phyloP scores from a whole-genome alignment of 192 early-diverging fungal species.

The Chytriomyces confervae region DNA sequence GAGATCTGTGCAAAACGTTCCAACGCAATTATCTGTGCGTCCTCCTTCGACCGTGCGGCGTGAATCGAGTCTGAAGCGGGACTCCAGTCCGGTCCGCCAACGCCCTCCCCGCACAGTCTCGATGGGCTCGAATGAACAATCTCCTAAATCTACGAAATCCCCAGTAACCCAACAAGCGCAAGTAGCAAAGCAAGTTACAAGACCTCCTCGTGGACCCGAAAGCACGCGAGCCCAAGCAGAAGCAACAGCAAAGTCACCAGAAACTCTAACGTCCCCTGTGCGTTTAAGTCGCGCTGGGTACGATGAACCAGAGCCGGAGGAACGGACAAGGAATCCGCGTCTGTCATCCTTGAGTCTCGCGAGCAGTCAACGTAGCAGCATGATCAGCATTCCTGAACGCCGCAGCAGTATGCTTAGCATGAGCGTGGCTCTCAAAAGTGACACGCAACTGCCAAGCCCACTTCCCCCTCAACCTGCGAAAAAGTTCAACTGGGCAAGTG shows the following conservation, averaged over 20 bases:
- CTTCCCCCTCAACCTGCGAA: not conserved
- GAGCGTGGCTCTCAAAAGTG: not conserved
- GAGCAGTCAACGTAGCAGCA: not conserved
- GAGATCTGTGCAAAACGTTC: no score
- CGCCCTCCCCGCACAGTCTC: not conserved
- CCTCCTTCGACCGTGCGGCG: no score
- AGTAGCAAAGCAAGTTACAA: not conserved
- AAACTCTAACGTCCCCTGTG: not conserved
- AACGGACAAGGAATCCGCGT: not conserved
- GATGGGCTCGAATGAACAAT: not conserved
- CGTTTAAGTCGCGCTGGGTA: not conserved
- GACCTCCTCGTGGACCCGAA: slow-evolving; percentile 1
- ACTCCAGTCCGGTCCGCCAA: not conserved
- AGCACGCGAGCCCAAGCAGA: not conserved
- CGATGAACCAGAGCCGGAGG: not conserved
- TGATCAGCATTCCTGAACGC: not conserved
- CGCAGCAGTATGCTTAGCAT: not conserved
- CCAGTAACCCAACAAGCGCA: not conserved
- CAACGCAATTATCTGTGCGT: no score
- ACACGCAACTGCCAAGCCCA: not conserved
- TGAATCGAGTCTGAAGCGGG: not conserved
- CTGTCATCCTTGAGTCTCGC: not conserved
- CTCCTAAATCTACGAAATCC: not conserved
- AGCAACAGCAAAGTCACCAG: not conserved
- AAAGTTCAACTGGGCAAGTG: not conserved